A percentile compares a stretch with the other conserved stretches of the same genome.
Evolutionary conservation across 495 filamentous ascomycete species (phyloP).

Genomic region (Clavariopsis aquatica): DNA sequence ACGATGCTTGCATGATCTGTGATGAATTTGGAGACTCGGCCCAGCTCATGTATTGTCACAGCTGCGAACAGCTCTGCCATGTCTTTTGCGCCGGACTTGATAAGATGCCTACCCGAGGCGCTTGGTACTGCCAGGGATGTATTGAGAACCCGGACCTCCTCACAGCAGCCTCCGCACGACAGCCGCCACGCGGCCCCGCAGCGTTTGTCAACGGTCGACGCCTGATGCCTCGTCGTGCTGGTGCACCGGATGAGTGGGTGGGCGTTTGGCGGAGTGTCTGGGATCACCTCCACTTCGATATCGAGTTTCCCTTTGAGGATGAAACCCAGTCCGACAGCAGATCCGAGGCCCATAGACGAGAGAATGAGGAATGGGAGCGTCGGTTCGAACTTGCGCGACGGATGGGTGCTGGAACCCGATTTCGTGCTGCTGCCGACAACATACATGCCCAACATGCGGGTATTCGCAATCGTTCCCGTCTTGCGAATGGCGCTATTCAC

Average conservation of each 20-base stretch:
- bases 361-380: conserved; percentile 74
- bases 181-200: conserved; percentile 44
- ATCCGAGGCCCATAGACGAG: conserved; percentile 58
- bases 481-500: conserved; percentile 12
- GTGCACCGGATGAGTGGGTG: conserved; percentile 54
- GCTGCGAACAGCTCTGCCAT: conserved; percentile 81
- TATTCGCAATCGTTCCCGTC: conserved; percentile 2
- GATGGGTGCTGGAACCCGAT: conserved; percentile 65
- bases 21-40: conserved; percentile 73
- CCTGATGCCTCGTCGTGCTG: conserved; percentile 50
- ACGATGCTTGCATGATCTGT: conserved; percentile 80
- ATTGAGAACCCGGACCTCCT: conserved; percentile 50
- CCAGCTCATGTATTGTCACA: conserved; percentile 79
- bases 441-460: not conserved
- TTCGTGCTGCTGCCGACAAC: conserved; percentile 57
- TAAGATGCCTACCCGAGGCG: conserved; percentile 61
- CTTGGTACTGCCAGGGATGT: conserved; percentile 87
- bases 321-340: conserved; percentile 63
- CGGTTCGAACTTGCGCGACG: conserved; percentile 76
- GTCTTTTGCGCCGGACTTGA: conserved; percentile 83
- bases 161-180: conserved; percentile 27
- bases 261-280: conserved; percentile 69
- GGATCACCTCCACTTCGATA: conserved; percentile 70
- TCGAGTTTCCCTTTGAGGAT: conserved; percentile 88
- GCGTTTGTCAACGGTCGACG: conserved; percentile 38